These are phyloP conservation scores for Myriosclerotinia curreyana DNA, from an alignment of 2,329 filamentous ascomycete species.

Conservation along the genomic window DNA sequence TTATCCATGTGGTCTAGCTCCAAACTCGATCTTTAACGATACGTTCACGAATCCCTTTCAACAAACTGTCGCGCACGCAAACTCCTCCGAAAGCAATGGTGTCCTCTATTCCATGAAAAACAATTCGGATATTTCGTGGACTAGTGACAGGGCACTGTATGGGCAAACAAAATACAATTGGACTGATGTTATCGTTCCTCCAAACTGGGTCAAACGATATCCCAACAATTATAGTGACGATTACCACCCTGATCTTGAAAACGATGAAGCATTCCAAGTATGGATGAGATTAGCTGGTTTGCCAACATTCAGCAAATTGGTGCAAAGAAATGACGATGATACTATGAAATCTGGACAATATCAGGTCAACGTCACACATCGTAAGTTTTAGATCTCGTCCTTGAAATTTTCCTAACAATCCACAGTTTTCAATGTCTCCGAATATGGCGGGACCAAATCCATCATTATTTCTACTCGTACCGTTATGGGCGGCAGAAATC, in stretches of 20 bases:
- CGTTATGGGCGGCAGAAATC: constrained; percentile 91
- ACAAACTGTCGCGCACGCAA: constrained; percentile 40
- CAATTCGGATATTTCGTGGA: constrained; percentile 75
- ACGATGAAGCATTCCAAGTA: constrained; percentile 85
- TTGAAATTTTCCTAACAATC: constrained; percentile 28
- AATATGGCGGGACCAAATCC: constrained; percentile 84
- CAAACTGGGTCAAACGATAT: constrained; percentile 76
- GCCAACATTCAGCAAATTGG: constrained; percentile 92
- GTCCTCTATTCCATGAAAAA: constrained; percentile 72
- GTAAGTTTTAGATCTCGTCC: constrained; percentile 52
- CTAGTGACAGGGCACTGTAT: constrained; percentile 77
- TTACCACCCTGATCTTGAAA: constrained; percentile 64
- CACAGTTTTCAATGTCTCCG: constrained; percentile 73
- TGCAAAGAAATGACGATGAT: constrained; percentile 72
- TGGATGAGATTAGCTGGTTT: constrained; percentile 98
- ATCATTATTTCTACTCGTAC: constrained; percentile 86
- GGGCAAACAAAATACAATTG: constrained; percentile 63
- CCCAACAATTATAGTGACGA: constrained; percentile 65
- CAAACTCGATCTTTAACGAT: constrained; percentile 97
- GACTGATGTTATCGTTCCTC: constrained; percentile 71
- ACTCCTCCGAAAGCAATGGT: constrained; percentile 30
- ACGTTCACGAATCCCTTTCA: constrained; percentile 67
- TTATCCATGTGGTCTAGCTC: constrained; percentile 93
- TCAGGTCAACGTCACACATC: constrained; percentile 69
- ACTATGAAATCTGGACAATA: constrained; percentile 71